Percentiles rank a stretch among this genome's conserved stretches.
These are phyloP conservation scores for Tetrapisispora arboricola DNA, from an alignment of 805 yeast genomes.

Conservation along the genomic window DNA sequence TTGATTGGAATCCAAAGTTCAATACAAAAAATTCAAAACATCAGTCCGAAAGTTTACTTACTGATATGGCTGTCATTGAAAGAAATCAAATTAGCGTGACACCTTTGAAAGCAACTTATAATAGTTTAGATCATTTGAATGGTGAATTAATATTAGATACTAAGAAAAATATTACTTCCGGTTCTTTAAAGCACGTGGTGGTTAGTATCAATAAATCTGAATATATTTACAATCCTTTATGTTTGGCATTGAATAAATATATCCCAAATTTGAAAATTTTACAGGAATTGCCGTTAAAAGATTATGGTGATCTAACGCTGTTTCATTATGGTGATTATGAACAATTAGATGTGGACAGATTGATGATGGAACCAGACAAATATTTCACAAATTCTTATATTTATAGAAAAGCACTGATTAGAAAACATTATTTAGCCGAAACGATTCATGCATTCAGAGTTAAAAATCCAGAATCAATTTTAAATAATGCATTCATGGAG, in stretches of 20 bases:
- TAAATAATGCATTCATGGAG: constrained; percentile 57
- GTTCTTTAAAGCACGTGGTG: constrained; percentile 4
- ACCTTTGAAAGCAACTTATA: constrained; percentile 63
- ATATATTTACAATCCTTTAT: constrained; percentile 35
- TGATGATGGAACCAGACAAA: constrained; percentile 26
- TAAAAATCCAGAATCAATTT: constrained; percentile 60
- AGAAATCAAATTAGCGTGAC: constrained; percentile 59
- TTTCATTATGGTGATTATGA: constrained; percentile 89
- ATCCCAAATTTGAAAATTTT: constrained; percentile 29
- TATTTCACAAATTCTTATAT: constrained; percentile 73
- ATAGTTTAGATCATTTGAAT: constrained; percentile 19
- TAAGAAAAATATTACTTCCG: constrained; percentile 2
- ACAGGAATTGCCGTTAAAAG: constrained; percentile 15
- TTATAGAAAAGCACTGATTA: constrained; percentile 79
- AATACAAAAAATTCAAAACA: constrained; percentile 29
- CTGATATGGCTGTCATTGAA: constrained; percentile 61
- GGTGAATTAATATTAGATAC: constrained; percentile 12
- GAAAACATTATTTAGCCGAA: constrained; percentile 83
- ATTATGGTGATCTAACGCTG: constrained; percentile 24
- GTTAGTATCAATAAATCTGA: constrained; percentile 30
- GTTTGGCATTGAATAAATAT: constrained; percentile 22
- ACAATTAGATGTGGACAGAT: constrained; percentile 64
- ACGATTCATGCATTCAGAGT: constrained; percentile 65
- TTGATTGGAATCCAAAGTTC: constrained; percentile 80
- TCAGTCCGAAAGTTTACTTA: constrained; percentile 19